A percentile compares a stretch with the other conserved stretches of the same genome.
These are phyloP conservation scores for Russula sp. DNA, from an alignment of 768 basidiomycete genomes.

Conservation along the genomic window DNA sequence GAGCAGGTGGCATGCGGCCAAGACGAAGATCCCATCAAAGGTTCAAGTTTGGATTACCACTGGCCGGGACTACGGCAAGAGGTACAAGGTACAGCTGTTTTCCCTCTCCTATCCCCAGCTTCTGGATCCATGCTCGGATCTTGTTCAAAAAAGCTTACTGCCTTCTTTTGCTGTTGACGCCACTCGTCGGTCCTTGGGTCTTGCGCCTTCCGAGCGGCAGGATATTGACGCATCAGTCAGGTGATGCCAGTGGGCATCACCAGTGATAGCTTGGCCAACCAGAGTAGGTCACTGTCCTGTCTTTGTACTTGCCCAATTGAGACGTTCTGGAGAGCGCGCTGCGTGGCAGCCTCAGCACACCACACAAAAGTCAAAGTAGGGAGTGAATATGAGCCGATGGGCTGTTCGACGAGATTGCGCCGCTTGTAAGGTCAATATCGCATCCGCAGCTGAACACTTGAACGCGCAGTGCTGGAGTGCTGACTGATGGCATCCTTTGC, in stretches of 20 bases:
- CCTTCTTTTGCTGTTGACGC: background rate
- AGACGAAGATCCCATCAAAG: background rate
- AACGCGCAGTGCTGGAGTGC: too few relatives aligned
- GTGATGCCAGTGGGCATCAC: background rate
- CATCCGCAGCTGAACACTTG: too few relatives aligned
- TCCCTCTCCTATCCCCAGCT: background rate
- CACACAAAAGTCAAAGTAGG: background rate
- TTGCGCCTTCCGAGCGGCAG: background rate
- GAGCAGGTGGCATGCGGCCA: background rate
- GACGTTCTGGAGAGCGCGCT: background rate
- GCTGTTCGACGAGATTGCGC: background rate
- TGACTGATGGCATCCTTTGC: too few relatives aligned
- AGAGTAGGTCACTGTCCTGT: background rate
- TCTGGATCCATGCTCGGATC: background rate
- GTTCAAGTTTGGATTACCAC: too few relatives aligned
- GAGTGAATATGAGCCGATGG: background rate
- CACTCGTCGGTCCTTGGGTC: background rate
- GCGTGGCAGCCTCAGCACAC: background rate
- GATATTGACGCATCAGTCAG: background rate
- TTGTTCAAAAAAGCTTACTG: background rate
- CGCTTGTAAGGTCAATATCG: background rate
- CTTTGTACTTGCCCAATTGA: too few relatives aligned
- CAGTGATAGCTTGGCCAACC: background rate
- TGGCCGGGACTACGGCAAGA: too few relatives aligned
- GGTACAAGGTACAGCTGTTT: too few relatives aligned